Evolutionary conservation across 2,329 filamentous ascomycete genomes (phyloP).

Genomic region (Albophoma yamanashiensis): DNA sequence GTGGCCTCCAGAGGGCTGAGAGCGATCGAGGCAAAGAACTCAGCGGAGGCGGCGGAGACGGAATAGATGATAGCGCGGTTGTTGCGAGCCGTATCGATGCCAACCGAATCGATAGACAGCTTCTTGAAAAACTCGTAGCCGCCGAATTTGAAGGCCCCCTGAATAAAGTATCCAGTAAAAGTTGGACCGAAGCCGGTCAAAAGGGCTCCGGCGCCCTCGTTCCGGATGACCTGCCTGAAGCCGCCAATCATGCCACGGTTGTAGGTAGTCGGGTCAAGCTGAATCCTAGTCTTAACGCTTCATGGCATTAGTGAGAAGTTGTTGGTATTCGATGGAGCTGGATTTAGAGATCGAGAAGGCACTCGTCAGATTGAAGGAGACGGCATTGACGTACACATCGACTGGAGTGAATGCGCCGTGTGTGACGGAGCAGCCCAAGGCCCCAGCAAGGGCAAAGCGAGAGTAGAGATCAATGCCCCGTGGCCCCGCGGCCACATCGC

Average conservation of each 20-base stretch:
- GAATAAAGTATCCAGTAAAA: conserved; percentile 84
- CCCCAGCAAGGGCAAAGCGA: conserved; percentile 93
- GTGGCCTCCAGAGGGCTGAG: conserved; percentile 89
- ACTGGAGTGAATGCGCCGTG: conserved; percentile 95
- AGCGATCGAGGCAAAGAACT: conserved; percentile 67
- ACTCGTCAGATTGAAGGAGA: too few relatives aligned
- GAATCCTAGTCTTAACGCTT: conserved; percentile 92
- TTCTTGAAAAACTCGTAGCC: conserved; percentile 97
- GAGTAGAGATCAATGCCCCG: conserved; percentile 67
- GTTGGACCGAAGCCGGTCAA: conserved; percentile 80
- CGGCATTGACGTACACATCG: conserved; percentile 65
- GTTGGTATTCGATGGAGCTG: background rate
- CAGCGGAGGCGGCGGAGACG: conserved; percentile 52
- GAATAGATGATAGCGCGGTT: conserved; percentile 78
- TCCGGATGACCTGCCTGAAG: conserved; percentile 75
- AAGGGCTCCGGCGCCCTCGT: conserved; percentile 77
- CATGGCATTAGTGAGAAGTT: background rate
- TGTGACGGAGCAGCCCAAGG: conserved; percentile 95
- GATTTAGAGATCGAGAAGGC: too few relatives aligned
- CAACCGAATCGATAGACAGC: conserved; percentile 71
- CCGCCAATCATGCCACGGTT: conserved; percentile 80
- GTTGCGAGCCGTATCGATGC: conserved; percentile 64
- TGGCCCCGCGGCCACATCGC: too few relatives aligned
- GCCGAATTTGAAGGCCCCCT: conserved; percentile 88
- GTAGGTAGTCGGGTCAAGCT: conserved; percentile 83